phyloP scores from a whole-genome alignment of 2,329 filamentous ascomycete species.

The Rhexocercosporidium sp. region DNA sequence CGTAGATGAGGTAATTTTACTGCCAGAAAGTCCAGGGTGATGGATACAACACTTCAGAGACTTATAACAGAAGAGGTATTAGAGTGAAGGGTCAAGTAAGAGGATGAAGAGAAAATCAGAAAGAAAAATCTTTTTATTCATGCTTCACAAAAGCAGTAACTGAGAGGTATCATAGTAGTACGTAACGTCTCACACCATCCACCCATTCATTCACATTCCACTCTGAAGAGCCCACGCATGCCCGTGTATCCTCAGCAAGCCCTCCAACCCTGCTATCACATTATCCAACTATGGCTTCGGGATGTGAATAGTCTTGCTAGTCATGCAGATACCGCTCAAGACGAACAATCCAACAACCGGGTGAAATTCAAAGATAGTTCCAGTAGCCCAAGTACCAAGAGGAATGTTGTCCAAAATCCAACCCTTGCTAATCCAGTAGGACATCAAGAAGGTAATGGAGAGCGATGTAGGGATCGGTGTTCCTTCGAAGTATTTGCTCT shows the following conservation, averaged over 20 bases:
- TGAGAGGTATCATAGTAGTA: constrained; percentile 31
- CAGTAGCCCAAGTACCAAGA: constrained; percentile 69
- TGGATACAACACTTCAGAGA: too few species aligned
- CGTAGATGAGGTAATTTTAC: too few species aligned
- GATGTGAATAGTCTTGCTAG: constrained; percentile 92
- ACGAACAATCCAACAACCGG: constrained; percentile 82
- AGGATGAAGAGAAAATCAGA: neutral
- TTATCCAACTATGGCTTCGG: constrained; percentile 72
- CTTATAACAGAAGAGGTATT: too few species aligned
- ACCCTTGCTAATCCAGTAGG: constrained; percentile 82
- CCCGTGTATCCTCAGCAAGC: neutral
- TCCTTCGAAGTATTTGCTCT: constrained; percentile 95
- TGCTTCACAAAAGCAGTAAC: constrained; percentile 11
- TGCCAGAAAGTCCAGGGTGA: too few species aligned
- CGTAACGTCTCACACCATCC: constrained; percentile 18
- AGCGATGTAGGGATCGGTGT: constrained; percentile 94
- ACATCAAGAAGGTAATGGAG: constrained; percentile 81
- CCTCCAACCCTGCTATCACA: neutral
- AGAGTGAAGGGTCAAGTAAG: too few species aligned
- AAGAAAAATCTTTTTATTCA: constrained; percentile 18
- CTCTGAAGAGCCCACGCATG: neutral
- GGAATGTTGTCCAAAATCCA: constrained; percentile 84
- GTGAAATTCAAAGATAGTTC: constrained; percentile 79
- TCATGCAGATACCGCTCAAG: constrained; percentile 91
- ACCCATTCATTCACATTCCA: neutral